These are phyloP conservation scores for Amphirosellinia nigrospora DNA, from an alignment of 495 filamentous ascomycete species.

Conservation along the genomic window DNA sequence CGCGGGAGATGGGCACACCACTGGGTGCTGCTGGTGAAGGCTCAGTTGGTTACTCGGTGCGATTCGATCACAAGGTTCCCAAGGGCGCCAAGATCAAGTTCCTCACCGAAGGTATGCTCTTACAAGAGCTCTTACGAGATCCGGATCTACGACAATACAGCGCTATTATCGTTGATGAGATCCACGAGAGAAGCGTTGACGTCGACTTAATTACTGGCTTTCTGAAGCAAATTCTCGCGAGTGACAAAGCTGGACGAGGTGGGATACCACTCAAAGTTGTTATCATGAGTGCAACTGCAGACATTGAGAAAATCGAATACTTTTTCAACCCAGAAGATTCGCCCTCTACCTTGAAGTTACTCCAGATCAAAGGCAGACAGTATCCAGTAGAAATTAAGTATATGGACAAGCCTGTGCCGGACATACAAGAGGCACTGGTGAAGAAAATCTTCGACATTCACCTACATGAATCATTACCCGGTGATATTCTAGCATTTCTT, in stretches of 20 bases:
- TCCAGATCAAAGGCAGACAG: slow-evolving; percentile 86
- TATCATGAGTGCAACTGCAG: slow-evolving; percentile 96
- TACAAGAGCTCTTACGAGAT: slow-evolving; percentile 92
- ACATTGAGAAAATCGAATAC: slow-evolving; percentile 73
- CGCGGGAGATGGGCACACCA: slow-evolving; percentile 86
- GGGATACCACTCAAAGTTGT: slow-evolving; percentile 83
- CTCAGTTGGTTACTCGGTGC: slow-evolving; percentile 86
- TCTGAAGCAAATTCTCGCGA: slow-evolving; percentile 72
- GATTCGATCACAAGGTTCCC: slow-evolving; percentile 84
- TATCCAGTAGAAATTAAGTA: slow-evolving; percentile 84
- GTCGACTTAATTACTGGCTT: slow-evolving; percentile 92
- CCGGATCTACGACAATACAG: slow-evolving; percentile 84
- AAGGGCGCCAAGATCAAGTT: slow-evolving; percentile 82
- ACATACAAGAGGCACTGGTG: slow-evolving; percentile 82
- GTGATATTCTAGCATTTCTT: slow-evolving; percentile 92
- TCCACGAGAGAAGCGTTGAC: slow-evolving; percentile 96
- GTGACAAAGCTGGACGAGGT: slow-evolving; percentile 64
- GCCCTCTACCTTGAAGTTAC: slow-evolving; percentile 50
- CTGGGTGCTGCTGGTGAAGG: slow-evolving; percentile 61
- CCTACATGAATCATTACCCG: slow-evolving; percentile 83
- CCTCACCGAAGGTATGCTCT: slow-evolving; percentile 93
- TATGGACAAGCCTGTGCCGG: slow-evolving; percentile 74
- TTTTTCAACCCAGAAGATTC: slow-evolving; percentile 66
- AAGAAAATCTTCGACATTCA: slow-evolving; percentile 90
- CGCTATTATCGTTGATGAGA: slow-evolving; percentile 91